Percentiles rank a stretch among this genome's conserved stretches.
Evolutionary conservation across 345 rosid genomes (phyloP).

Genomic region (Trapa incisa): DNA sequence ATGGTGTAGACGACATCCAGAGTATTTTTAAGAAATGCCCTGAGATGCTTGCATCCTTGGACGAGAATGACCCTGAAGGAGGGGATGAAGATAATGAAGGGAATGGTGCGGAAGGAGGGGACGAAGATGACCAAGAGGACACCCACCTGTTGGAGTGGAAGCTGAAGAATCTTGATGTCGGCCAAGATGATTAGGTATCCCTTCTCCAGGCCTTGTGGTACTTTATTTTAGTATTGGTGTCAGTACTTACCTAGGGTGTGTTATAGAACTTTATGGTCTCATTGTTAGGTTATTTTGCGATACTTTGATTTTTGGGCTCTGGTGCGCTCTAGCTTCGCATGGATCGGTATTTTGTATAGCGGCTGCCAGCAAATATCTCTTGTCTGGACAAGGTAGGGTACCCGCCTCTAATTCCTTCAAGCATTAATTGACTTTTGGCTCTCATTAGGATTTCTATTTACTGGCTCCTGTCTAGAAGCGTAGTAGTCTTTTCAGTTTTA

Average conservation of each 20-base stretch:
- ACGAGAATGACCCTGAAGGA: slow-evolving; percentile 86
- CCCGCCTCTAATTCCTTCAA: neutral
- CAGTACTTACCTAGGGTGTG: no score
- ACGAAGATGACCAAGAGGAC: slow-evolving; percentile 21
- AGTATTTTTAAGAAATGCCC: slow-evolving; percentile 58
- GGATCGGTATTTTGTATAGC: neutral
- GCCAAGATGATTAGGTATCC: slow-evolving; percentile 9
- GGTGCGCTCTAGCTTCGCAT: neutral
- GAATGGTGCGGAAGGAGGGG: slow-evolving; percentile 22
- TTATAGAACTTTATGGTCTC: neutral
- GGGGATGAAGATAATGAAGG: slow-evolving; percentile 38
- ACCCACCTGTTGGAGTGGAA: slow-evolving; percentile 37
- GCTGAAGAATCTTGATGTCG: slow-evolving; percentile 58
- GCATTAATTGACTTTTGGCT: neutral
- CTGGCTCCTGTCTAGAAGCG: neutral
- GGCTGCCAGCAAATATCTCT: neutral
- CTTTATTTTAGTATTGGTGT: no score
- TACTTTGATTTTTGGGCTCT: neutral
- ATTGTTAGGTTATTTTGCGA: neutral
- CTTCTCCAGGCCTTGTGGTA: neutral
- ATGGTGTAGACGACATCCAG: slow-evolving; percentile 72
- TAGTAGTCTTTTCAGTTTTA: no score
- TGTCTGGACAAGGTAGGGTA: neutral
- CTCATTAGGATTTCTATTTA: neutral
- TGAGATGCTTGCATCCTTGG: slow-evolving; percentile 50